Evolutionary conservation across 768 basidiomycete genomes (phyloP).

Genomic region (Crepidotus variabilis): DNA sequence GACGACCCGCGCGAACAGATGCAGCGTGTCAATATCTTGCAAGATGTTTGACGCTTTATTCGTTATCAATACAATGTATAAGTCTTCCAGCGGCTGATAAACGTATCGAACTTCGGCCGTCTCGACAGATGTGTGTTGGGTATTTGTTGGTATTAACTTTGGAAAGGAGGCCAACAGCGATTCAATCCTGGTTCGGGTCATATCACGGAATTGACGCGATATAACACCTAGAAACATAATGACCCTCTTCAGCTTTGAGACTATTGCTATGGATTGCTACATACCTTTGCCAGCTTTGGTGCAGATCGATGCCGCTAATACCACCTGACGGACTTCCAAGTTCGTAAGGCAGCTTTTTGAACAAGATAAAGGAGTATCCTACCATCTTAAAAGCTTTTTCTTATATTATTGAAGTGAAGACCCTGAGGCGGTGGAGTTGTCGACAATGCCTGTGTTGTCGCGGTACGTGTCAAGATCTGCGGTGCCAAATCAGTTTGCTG

Average conservation of each 20-base stretch:
- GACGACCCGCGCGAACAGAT: conserved; percentile 90
- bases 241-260: not conserved
- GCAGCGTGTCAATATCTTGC: conserved; percentile 95
- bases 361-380: not conserved
- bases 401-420: not conserved
- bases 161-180: conserved; percentile 96
- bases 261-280: conserved; percentile 17
- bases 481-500: no score
- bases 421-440: not conserved
- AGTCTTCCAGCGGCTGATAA: conserved; percentile 93
- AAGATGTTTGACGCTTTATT: conserved; percentile 99
- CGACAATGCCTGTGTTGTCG: conserved; percentile 1
- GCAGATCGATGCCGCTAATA: conserved; percentile 92
- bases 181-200: conserved; percentile 90
- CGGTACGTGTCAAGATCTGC: conserved; percentile 19
- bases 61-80: conserved; percentile 96
- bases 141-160: conserved; percentile 92
- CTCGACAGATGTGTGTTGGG: conserved; percentile 95
- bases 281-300: conserved; percentile 90
- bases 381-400: conserved; percentile 9
- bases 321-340: conserved; percentile 51
- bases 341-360: not conserved
- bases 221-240: conserved; percentile 67
- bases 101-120: conserved; percentile 94
- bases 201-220: conserved; percentile 93